These are phyloP conservation scores for Botrytis tulipae DNA, from an alignment of 2,329 filamentous ascomycete genomes.

Conservation along the genomic window DNA sequence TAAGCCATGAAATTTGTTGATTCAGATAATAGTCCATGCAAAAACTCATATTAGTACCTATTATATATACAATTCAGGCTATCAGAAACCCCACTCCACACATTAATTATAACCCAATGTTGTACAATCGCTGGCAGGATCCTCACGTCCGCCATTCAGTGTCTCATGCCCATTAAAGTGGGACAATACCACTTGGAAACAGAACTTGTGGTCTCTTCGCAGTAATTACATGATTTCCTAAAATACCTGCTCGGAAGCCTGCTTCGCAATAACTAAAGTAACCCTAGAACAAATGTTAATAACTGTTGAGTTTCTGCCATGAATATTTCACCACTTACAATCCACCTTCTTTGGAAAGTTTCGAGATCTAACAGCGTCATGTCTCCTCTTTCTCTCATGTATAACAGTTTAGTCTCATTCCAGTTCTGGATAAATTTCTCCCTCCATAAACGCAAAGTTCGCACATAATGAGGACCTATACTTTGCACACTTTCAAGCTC, in stretches of 20 bases:
- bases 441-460: conserved; percentile 64
- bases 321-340: conserved; percentile 44
- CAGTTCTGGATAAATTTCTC: conserved; percentile 63
- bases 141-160: not conserved
- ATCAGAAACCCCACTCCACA: not conserved
- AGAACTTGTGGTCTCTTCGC: conserved; percentile 18
- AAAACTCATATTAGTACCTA: not conserved
- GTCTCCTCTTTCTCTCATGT: conserved; percentile 57
- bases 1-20: too few species aligned
- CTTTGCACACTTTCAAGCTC: conserved; percentile 65
- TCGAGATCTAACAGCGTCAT: conserved; percentile 38
- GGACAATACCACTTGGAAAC: not conserved
- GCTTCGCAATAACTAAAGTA: conserved; percentile 25
- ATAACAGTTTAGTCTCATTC: conserved; percentile 50
- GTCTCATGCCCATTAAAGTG: not conserved
- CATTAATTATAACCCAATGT: not conserved
- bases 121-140: not conserved
- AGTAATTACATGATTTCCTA: conserved; percentile 50
- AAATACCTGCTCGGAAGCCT: conserved; percentile 54
- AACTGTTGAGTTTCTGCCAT: not conserved
- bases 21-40: not conserved
- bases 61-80: too few species aligned
- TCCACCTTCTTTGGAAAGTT: conserved; percentile 67
- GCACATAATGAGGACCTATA: conserved; percentile 69
- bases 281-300: conserved; percentile 14